Base-by-base conservation (phyloP, 495 filamentous ascomycete species). In the Aspergillus avenaceus region DNA sequence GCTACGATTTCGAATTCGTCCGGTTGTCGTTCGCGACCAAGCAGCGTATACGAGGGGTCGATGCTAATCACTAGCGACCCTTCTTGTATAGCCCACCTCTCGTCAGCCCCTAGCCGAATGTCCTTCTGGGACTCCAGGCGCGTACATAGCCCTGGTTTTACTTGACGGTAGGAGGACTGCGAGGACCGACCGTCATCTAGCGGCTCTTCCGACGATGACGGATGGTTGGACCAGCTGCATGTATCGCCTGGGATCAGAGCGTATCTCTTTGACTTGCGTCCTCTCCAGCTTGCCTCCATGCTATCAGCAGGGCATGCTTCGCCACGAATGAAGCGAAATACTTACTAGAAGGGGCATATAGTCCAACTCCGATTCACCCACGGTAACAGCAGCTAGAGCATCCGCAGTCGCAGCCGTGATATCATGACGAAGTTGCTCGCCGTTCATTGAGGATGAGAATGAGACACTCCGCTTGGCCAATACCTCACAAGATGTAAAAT, bases 31-130 rank as follows among this genome's bases (percentile, higher is more conserved):
- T 57, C 32, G 3, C 47, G 43, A 19, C 48, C 41, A 2, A 62
- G 23, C 8, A 54, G 7, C 2, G 60, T 62, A 36, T 62, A 69
- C 25, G 32, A 49, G 18, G 65, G 57, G 28, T 59, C 50, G 26
- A 69, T 41, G 19, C 58, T 54, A 16, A 69, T 54, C 5, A 66
- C 65, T 2, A 69, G 45, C 2, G 65, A 69, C 2, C 65, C 65
- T 51, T 66, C 65, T 24, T 63, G 56, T 8, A 69, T 61, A 4
- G 58, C 59, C 54, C 61, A 64, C 22, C 42, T 51, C 26, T 64
- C 65, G 7, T 40, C 45, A 24, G 26, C 6, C 2, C 45, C 55
- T 18, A 63, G n/a, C 14, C 65, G 59, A 16, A 63, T 52, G 44
- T 69, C 65, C 41, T 52, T 62, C 41, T 49, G 63, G 0, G 49